Base-by-base conservation (phyloP, 768 basidiomycete species). In the Suillus subluteus region DNA sequence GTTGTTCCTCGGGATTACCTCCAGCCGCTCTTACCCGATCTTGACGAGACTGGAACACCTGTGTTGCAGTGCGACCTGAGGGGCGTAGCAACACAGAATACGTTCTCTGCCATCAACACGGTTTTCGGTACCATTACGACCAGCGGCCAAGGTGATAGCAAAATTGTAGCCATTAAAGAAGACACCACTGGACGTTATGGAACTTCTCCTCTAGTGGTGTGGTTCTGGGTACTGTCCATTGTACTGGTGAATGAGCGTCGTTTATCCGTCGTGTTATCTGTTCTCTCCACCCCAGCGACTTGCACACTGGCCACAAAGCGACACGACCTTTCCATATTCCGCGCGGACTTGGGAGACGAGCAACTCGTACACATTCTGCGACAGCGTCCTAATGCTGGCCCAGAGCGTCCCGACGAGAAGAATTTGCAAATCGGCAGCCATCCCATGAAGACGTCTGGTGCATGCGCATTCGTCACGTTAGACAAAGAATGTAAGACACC, bases 1-100 rank as follows among this genome's bases (percentile, higher is more conserved):
- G 70, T 71, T 15, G 66, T 82, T 21, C 80, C 81, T 11, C 71
- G 76, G 18, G 66, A 63, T 62, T 73, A 66, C 58, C 67, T 78
- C 11, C 59, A 35, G 18, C 46, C 65, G 32, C 62, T 79, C 58
- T 73, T 73, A 62, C 23, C 67, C 9, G 65, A 70, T 0, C 70
- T 81, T 52, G 69, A 73, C 13, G 63, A 21, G 8, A 65, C 52
- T 2, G 72, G 68, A 16, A 70, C 75, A 8, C 48, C 73, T 16
- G 37, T 18, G 26, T 32, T 77, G 4, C 75, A 74, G 1, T 75
- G 76, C 41, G 67, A 71, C 30, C 66, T 77, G 40, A 23, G 56
- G 0, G 69, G 67, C 2, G 65, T 52, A 8, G 40, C 55, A 5
- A 64, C 65, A 0, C 38, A 66, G 23, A 65, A 63, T 41, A 58